Base-by-base conservation (phyloP, 2,329 filamentous ascomycete genomes). In the Cercospora nicotianae region DNA sequence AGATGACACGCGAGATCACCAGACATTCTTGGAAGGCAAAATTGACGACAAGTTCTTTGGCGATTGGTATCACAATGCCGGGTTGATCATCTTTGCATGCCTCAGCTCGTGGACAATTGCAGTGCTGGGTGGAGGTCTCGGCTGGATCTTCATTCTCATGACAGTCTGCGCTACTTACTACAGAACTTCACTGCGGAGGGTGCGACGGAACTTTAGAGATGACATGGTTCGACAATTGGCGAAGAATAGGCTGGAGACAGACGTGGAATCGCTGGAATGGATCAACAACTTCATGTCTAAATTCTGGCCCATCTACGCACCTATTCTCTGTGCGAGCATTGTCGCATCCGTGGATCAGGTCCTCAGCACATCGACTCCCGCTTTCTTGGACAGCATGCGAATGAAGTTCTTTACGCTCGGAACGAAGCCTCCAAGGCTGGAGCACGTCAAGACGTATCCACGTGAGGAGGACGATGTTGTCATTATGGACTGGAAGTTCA, bases 401-500 rank as follows among this genome's bases (percentile, higher is more conserved):
- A 87, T 99, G 82, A 96, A 94, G 81, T 94, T 90, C 0, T 99
- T 99, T 79, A 92, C 94, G 0, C 87, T 99, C 13, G 95, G 95
- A 65, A 94, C 92, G 8, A 99, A 99, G 81, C 94, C 95, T 30
- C 96, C 96, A 5, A 89, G 95, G 31, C 87, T 99, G 84, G 95
- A 99, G 81, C 94, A 98, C 77, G 95, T 99, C 80, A 98, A 97
- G 84, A 97, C 95, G 0, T 97, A 99, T 75, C 94, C 94, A 67
- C 96, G 95, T 80, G 92, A 92, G 1, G 93, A 97, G 74, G 94
- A 97, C 71, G 95, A 99, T 77, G 90, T 94, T 67, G 93, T 99
- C 51, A 87, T 98, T 76, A 99, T 99, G 95, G 95, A 99, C 79
- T 99, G 95, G 95, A 97, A 96, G 77, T 99, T 99, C 81, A 98